Percentiles rank a stretch among this genome's conserved stretches.
Evolutionary conservation across 2,329 filamentous ascomycete species (phyloP).

Genomic region (Anthostomella pinea): DNA sequence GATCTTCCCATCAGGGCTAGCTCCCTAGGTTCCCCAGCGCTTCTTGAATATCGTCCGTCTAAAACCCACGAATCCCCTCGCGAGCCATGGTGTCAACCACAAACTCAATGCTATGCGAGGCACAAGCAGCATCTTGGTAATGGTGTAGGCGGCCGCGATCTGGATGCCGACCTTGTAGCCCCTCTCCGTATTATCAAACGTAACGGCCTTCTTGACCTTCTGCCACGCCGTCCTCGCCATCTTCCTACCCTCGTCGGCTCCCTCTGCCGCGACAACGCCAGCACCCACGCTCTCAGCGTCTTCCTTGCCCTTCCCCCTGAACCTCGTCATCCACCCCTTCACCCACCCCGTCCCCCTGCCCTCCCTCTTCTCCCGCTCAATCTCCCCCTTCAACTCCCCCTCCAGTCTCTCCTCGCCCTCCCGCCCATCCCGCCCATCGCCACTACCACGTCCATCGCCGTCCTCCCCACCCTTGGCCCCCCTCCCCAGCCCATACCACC

Average conservation of each 20-base stretch:
- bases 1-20: not conserved
- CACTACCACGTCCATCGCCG: constrained; percentile 14
- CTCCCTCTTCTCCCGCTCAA: constrained; percentile 15
- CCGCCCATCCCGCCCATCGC: constrained; percentile 19
- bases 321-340: constrained; percentile 22
- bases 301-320: constrained; percentile 23
- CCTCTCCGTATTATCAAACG: constrained; percentile 27
- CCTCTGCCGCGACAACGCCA: not conserved
- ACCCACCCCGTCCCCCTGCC: constrained; percentile 3
- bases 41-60: constrained; percentile 24
- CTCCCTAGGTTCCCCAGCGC: constrained; percentile 9
- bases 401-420: constrained; percentile 24
- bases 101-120: constrained; percentile 73
- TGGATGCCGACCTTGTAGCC: constrained; percentile 58
- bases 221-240: constrained; percentile 19
- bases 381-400: constrained; percentile 25
- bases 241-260: constrained; percentile 13
- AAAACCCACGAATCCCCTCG: constrained; percentile 55
- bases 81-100: constrained; percentile 93
- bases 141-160: constrained; percentile 84
- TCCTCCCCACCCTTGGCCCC: constrained; percentile 21
- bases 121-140: constrained; percentile 83
- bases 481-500: constrained; percentile 69
- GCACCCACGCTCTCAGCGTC: constrained; percentile 34
- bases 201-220: constrained; percentile 24